Conservation (phyloP, 2,329 filamentous ascomycete species). For the Aspergillus latus region DNA sequence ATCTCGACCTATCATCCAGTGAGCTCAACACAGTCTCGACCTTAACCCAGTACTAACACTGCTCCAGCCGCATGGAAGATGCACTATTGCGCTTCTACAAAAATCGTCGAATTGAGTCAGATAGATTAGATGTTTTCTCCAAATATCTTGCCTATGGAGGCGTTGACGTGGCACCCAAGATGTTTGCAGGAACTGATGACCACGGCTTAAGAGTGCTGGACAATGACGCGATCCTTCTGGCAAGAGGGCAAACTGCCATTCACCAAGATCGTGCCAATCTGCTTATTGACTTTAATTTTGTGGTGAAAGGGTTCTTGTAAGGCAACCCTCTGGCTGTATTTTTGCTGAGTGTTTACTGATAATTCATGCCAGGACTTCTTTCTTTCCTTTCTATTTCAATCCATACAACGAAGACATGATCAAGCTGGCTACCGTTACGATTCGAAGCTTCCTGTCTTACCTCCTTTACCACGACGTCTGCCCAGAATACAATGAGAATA, state of each 20-base stretch:
- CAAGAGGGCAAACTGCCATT: conserved; percentile 54
- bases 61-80: conserved; percentile 70
- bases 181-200: conserved; percentile 64
- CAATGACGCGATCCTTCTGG: conserved; percentile 63
- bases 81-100: conserved; percentile 80
- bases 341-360: conserved; percentile 8
- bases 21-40: conserved; percentile 24
- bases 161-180: conserved; percentile 61
- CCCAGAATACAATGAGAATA: conserved; percentile 70
- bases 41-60: conserved; percentile 16
- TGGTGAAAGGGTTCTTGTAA: conserved; percentile 77
- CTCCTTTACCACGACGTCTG: conserved; percentile 82
- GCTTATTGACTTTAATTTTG: conserved; percentile 75
- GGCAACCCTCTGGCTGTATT: conserved; percentile 27
- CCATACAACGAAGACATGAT: conserved; percentile 57
- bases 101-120: conserved; percentile 69
- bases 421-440: conserved; percentile 62
- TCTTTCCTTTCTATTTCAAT: conserved; percentile 57
- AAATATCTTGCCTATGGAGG: conserved; percentile 84
- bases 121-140: conserved; percentile 66
- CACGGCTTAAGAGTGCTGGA: conserved; percentile 64
- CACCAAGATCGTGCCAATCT: conserved; percentile 63
- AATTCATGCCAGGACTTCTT: conserved; percentile 49
- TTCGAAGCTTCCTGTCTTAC: conserved; percentile 88
- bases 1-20: conserved; percentile 59